Percentiles rank a stretch among this genome's conserved stretches.
These are phyloP conservation scores for Naganishia cerealis DNA, from an alignment of 1,284 basidiomycete genomes.

Conservation along the genomic window DNA sequence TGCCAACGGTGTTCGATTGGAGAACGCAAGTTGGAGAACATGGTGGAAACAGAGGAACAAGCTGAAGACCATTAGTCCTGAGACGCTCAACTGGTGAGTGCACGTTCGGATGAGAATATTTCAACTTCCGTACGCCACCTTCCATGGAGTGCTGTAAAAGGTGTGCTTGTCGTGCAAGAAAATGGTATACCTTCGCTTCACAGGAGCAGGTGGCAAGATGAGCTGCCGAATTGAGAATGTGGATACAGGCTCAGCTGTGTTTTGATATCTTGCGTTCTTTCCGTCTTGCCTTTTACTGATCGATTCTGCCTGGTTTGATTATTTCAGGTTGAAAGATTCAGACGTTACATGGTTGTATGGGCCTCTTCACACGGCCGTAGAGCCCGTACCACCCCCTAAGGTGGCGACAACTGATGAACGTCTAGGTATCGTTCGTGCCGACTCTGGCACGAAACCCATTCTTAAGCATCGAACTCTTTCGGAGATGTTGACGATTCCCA, in stretches of 20 bases:
- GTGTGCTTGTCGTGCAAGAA: not conserved
- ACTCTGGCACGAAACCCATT: conserved; percentile 73
- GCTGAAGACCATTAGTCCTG: conserved; percentile 89
- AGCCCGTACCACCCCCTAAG: conserved; percentile 62
- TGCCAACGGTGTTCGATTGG: conserved; percentile 87
- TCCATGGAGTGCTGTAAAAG: too few relatives aligned
- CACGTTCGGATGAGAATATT: not conserved
- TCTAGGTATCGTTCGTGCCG: conserved; percentile 56
- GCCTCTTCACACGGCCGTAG: conserved; percentile 85
- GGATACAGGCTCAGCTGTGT: not conserved
- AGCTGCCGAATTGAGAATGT: not conserved
- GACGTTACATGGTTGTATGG: conserved; percentile 99
- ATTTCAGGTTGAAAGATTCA: conserved; percentile 89
- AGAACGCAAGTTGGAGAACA: conserved; percentile 97
- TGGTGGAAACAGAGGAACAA: conserved; percentile 99
- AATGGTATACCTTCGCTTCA: not conserved
- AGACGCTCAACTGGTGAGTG: conserved; percentile 96
- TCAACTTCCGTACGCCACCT: not conserved
- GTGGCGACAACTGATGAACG: conserved; percentile 59
- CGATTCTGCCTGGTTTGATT: conserved; percentile 8
- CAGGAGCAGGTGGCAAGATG: not conserved
- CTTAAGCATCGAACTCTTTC: conserved; percentile 92
- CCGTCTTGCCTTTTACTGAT: conserved; percentile 31
- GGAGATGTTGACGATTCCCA: conserved; percentile 70
- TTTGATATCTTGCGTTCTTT: not conserved